Evolutionary conservation across 192 early-diverging fungal genomes (phyloP), one percentile per base, ranked within the genome.

Genomic region (Spizellomyces sp.): DNA sequence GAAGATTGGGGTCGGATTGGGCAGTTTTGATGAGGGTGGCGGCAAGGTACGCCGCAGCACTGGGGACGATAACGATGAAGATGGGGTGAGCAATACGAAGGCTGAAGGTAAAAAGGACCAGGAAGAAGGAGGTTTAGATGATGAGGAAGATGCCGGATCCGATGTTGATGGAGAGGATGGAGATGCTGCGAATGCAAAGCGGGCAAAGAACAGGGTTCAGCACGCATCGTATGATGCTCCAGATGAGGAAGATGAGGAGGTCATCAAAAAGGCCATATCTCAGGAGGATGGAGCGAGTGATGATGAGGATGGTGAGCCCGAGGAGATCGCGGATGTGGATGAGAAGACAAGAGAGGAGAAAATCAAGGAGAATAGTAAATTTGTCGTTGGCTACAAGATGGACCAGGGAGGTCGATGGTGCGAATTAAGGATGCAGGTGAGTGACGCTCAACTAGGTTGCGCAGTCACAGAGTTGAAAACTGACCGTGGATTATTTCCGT

Each of bases 211-310:
- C 4, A 78, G 86, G 43, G 74, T 80, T 46, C 89, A 94, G 64
- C 83, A 86, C 50, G 87, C 88, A 12, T 86, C 86, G 5, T 95
- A 96, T 66, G 93, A 96, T 46, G 93, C 75, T 8, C 88, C 89
- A 0, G 94, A 97, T 61, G 92, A 94, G n/a, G 94, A 95, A 42
- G 95, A 94, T 75, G 79, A 89, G 75, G 86, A 77, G 43, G 59
- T 45, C 58, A 76, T 60, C 19, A 69, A 44, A n/a, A 52, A 15
- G 44, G 71, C 44, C n/a, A 50, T 46, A 45, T 46, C 46, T 21
- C 19, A 47, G 62, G 57, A 7, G 2, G 64, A 54, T 45, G 77
- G 76, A 19, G 71, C 69, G 45, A 75, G 48, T 17, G 65, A 73
- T 4, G 77, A 69, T 4, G 71, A 45, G 42, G 76, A 80, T 4